A percentile compares a stretch with the other conserved stretches of the same genome.
phyloP scores from a whole-genome alignment of 2,329 filamentous ascomycete species.

The Alternaria infectoria region DNA sequence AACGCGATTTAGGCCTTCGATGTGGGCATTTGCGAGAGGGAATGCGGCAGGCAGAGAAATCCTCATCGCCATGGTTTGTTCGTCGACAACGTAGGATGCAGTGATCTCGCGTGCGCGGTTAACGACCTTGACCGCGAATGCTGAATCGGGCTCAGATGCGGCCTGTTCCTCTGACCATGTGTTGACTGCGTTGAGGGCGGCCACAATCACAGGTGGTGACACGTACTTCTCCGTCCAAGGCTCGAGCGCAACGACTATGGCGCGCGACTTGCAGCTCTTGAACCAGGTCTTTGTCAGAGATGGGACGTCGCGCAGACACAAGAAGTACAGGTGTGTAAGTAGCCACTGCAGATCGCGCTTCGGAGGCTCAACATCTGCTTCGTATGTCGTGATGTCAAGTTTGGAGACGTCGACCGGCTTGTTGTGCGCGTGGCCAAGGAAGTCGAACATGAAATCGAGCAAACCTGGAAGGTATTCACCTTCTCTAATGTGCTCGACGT shows the following conservation, averaged over 20 bases:
- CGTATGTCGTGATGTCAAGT: conserved; percentile 71
- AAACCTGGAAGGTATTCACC: conserved; percentile 72
- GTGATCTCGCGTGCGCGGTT: conserved; percentile 75
- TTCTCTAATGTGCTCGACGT: conserved; percentile 78
- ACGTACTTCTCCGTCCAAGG: conserved; percentile 83
- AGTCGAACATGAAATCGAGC: conserved; percentile 80
- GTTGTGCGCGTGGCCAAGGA: conserved; percentile 78
- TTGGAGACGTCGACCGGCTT: conserved; percentile 74
- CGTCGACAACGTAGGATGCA: conserved; percentile 86
- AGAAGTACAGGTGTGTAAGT: conserved; percentile 83
- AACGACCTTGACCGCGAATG: conserved; percentile 73
- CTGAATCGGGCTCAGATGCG: conserved; percentile 51
- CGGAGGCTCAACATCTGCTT: conserved; percentile 63
- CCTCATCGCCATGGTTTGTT: conserved; percentile 81
- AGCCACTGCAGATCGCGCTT: conserved; percentile 83
- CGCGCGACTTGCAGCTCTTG: conserved; percentile 76
- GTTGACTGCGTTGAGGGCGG: conserved; percentile 71
- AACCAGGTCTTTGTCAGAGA: conserved; percentile 85
- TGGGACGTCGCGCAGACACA: conserved; percentile 77
- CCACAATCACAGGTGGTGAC: conserved; percentile 71
- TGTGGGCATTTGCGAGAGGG: conserved; percentile 78
- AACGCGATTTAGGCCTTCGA: conserved; percentile 80
- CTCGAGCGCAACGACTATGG: conserved; percentile 80
- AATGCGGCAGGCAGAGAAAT: conserved; percentile 82
- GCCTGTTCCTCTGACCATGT: conserved; percentile 63